Evolutionary conservation across 306 rosid genomes (phyloP), one percentile per base, ranked within the genome.

Genomic region (Cicer chorassanicum): DNA sequence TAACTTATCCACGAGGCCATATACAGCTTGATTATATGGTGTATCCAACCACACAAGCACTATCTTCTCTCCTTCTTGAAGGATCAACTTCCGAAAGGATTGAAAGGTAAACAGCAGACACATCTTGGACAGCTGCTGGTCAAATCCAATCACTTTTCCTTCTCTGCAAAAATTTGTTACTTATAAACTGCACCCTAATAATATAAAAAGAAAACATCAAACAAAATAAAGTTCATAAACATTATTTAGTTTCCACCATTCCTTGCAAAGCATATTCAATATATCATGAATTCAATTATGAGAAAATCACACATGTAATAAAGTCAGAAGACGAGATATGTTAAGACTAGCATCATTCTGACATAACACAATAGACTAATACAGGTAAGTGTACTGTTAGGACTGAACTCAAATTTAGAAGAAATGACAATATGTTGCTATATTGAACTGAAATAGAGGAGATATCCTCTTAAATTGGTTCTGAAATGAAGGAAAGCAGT

Each of bases 11-110:
- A 94, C 96, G 46, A 94, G 84, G 60, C 97, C 97, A 74, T 94
- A 91, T 21, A 88, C 93, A 62, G 97, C 98, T 87, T 94, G 97
- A 81, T 91, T 91, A 83, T 86, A 91, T 54, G 97, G 97, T 76
- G 98, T 89, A 66, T 92, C 98, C 53, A 90, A 74, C 96, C 97
- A 89, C 51, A 90, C 96, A 75, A 94, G 97, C 74, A 94, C 95
- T 84, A 94, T 85, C 84, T 92, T 94, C 83, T 94, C 97, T 72
- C 98, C 98, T 94, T 94, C 98, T 83, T 94, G 96, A 84, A 94
- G 97, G 78, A 94, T 82, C 87, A 91, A 78, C 84, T 94, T 94
- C 78, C 91, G 82, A 69, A 88, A 84, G 65, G 97, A 94, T 81
- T 90, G 98, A 70, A 88, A 82, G 59, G 96, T 90, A 80, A 89